Evolutionary conservation across 1,139 yeast species (phyloP), one percentile per base, ranked within the genome.

Genomic region (Nakaseomyces bracarensis): DNA sequence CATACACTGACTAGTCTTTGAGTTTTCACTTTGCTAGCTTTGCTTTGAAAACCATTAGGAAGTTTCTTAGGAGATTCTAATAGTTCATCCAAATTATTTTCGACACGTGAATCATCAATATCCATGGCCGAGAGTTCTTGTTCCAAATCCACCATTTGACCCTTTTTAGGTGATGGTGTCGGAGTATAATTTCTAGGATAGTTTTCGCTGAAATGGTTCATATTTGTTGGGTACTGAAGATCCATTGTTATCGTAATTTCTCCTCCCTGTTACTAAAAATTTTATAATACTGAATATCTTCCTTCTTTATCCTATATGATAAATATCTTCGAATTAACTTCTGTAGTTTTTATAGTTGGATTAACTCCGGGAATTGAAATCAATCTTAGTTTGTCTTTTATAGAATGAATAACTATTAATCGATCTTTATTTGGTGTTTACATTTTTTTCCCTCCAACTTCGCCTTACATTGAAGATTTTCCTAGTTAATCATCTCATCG

Each of bases 1-100:
- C 72, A 68, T 18, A 91, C 96, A 46, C 87, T 84, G 3, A 93
- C 94, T 49, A 86, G 68, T 46, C 99, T 72, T 59, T 82, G 83
- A 6, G 94, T 86, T 56, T 85, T 86, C 36, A 84, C 80, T 38
- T 77, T 74, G 48, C 78, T 75, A 10, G 87, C 80, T 56, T 76
- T 78, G 43, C 68, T 66, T 50, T 71, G 68, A 55, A 78, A 77
- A 27, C 76, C 82, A 36, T 67, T 67, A 39, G 73, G 74, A 37
- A 71, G 57, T 47, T 69, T 64, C 42, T 61, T 57, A 3, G 67
- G 68, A 14, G 69, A 62, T 29, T 52, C 52, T 11, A 52, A 38
- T 5, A 58, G 46, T 38, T 57, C 64, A 10, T 51, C 45, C 2
- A 49, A 52, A 23, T 46, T 52, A 21, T 43, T 41, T 30, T 43